Conservation (phyloP, 2,329 filamentous ascomycete species). For the Coniochaeta sp. region DNA sequence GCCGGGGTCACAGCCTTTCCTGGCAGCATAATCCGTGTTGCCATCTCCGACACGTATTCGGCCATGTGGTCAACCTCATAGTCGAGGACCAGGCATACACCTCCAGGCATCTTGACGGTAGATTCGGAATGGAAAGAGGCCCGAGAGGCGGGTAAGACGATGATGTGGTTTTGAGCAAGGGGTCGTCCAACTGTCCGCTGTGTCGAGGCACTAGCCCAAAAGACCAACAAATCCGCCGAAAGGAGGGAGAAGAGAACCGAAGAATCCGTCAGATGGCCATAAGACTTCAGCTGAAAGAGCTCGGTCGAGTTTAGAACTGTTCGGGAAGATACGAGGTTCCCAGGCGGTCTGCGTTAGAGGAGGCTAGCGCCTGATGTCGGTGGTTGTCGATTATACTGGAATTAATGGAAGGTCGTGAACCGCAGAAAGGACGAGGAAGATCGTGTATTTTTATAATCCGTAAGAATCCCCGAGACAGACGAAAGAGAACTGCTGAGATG, state of each 20-base stretch:
- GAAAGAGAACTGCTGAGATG: neutral
- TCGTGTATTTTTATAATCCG: no score
- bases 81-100: conserved; percentile 88
- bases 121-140: neutral
- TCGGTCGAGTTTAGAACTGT: neutral
- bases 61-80: conserved; percentile 97
- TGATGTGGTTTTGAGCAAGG: conserved; percentile 34
- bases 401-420: neutral
- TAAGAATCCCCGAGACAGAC: no score
- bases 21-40: conserved; percentile 52
- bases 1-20: conserved; percentile 53
- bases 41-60: conserved; percentile 89
- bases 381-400: neutral
- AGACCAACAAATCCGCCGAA: neutral
- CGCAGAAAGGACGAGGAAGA: neutral
- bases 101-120: conserved; percentile 60
- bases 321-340: no score
- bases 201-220: neutral
- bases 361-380: no score
- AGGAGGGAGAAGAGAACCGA: neutral
- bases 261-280: neutral
- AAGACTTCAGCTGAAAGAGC: neutral
- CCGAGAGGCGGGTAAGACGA: conserved; percentile 7
- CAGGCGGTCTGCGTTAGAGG: no score
- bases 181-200: conserved; percentile 11